These are phyloP conservation scores for Crepidotus variabilis DNA, from an alignment of 768 basidiomycete species.

Conservation along the genomic window DNA sequence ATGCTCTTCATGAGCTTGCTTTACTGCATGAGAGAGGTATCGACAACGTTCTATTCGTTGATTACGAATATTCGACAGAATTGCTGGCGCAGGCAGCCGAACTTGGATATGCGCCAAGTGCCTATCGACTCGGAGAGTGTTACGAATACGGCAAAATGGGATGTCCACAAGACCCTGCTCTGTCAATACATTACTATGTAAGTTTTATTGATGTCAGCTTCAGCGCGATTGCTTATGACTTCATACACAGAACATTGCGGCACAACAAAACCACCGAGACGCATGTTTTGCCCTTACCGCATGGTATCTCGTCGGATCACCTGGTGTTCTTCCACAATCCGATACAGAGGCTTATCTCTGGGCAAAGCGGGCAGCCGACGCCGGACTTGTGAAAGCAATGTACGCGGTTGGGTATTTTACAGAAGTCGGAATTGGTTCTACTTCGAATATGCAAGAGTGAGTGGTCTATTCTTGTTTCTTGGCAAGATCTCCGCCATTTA, in stretches of 20 bases:
- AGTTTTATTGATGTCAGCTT: constrained; percentile 27
- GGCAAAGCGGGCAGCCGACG: constrained; percentile 94
- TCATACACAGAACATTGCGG: constrained; percentile 84
- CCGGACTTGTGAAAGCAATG: constrained; percentile 91
- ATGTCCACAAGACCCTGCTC: constrained; percentile 93
- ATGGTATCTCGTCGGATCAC: constrained; percentile 98
- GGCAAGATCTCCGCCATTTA: not conserved
- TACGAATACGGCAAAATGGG: constrained; percentile 99
- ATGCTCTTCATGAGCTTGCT: constrained; percentile 92
- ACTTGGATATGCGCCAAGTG: constrained; percentile 93
- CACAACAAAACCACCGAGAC: constrained; percentile 94
- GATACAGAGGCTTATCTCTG: constrained; percentile 98
- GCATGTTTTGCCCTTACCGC: constrained; percentile 98
- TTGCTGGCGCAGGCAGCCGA: constrained; percentile 93
- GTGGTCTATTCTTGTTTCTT: constrained; percentile 21
- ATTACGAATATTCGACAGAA: constrained; percentile 93
- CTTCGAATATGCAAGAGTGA: constrained; percentile 62
- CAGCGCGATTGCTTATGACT: constrained; percentile 7
- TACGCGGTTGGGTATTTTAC: constrained; percentile 98
- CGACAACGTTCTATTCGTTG: constrained; percentile 95
- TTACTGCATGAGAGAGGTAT: constrained; percentile 96
- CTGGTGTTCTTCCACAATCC: constrained; percentile 95
- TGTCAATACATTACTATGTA: constrained; percentile 99
- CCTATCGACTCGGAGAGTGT: constrained; percentile 93
- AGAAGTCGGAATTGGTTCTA: constrained; percentile 89